Base-by-base conservation (phyloP, 106 monocot species). In the Phalaenopsis aphrodite region DNA sequence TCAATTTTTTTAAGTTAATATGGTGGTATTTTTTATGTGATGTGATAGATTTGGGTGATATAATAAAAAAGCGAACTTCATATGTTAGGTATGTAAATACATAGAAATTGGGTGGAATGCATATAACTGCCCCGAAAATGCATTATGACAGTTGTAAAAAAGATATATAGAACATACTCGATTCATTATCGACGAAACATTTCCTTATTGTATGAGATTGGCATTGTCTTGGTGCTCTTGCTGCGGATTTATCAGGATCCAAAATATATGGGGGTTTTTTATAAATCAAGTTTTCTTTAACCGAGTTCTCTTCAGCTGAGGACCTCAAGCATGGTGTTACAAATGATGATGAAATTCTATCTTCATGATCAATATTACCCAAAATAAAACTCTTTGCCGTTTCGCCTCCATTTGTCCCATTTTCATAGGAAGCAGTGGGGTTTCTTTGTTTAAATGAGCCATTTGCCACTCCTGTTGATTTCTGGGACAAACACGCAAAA, bases 221-320 rank as follows among this genome's bases (percentile, higher is more conserved):
- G 75, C 80, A 77, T 78, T 86, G 79, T 87, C 76, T 85, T 38
- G 74, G 79, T 66, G 41, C 57, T 80, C 82, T 86, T 15, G 85
- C 77, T 23, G 58, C 79, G 18, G 77, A 72, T 42, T 92, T 89
- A 69, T 87, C 87, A 48, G 85, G 78, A 55, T 83, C 87, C 74
- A 85, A 16, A 41, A 78, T 86, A 83, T 97, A 97, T 9, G 97
- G 97, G 68, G 94, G 94, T 67, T 87, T 92, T 80, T 79, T 94
- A 83, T 87, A 89, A 43, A 82, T 80, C 17, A 72, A 56, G 37
- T 78, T 84, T 87, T 80, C 89, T 82, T 80, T 86, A 75, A 78
- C 39, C 21, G 79, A 73, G 78, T 18, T 58, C 38, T 85, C 88
- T 82, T 88, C 90, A 85, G 58, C 72, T 42, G 81, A 64, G 3